These are phyloP conservation scores for Cerioporus squamosus DNA, from an alignment of 1,284 basidiomycete species.

Conservation along the genomic window DNA sequence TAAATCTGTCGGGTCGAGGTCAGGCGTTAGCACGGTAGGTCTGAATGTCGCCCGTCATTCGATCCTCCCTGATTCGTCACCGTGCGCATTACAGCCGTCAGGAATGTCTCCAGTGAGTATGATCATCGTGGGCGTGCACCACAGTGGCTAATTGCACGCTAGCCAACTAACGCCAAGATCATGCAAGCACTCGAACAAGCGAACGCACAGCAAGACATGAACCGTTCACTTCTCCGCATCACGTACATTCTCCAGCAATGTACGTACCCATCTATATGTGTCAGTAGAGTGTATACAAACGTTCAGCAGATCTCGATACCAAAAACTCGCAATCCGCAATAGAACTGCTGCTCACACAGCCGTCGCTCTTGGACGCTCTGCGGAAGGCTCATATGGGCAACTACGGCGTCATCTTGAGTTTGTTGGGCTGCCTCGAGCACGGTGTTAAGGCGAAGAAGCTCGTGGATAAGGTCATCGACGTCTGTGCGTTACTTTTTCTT, in stretches of 20 bases:
- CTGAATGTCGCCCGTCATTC: too few relatives aligned
- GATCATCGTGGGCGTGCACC: background rate
- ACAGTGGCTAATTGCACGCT: background rate
- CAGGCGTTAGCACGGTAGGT: constrained; percentile 52
- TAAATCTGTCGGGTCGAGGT: constrained; percentile 26
- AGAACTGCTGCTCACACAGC: constrained; percentile 81
- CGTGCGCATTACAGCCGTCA: constrained; percentile 13
- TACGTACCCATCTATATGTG: constrained; percentile 35
- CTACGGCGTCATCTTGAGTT: constrained; percentile 87
- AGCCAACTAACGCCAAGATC: constrained; percentile 62
- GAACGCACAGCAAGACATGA: constrained; percentile 84
- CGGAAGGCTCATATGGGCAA: constrained; percentile 89
- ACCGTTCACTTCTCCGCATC: constrained; percentile 80
- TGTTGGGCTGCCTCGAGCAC: constrained; percentile 87
- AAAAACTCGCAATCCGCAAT: constrained; percentile 77
- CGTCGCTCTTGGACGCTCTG: constrained; percentile 81
- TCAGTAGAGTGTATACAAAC: background rate
- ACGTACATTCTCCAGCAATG: constrained; percentile 86
- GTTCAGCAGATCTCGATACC: constrained; percentile 54
- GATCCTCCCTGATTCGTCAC: background rate
- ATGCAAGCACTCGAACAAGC: constrained; percentile 74
- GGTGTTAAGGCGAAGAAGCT: constrained; percentile 83
- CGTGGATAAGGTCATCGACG: constrained; percentile 88
- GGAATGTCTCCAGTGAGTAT: constrained; percentile 10
- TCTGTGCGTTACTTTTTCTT: constrained; percentile 59